These are phyloP conservation scores for Fraxinus floribunda DNA, from an alignment of 305 asterid species.

Conservation along the genomic window DNA sequence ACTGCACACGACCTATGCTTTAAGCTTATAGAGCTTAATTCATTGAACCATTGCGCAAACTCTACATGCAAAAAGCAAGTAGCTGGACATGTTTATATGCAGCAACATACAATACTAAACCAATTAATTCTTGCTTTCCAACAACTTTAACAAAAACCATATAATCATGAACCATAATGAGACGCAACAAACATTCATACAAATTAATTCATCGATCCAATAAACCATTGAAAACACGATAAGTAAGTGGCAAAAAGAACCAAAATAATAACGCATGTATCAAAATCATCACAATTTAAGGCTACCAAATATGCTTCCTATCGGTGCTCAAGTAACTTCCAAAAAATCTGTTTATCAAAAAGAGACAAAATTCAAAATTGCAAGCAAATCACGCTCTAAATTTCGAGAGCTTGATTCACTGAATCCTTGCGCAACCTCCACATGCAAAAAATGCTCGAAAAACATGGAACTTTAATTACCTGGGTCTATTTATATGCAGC, in stretches of 20 bases:
- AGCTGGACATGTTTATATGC: not conserved
- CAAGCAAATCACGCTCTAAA: not conserved
- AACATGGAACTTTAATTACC: conserved; percentile 8
- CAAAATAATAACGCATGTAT: not conserved
- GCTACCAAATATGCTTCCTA: not conserved
- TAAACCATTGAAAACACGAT: not conserved
- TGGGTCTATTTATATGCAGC: not conserved
- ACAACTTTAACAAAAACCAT: conserved; percentile 10
- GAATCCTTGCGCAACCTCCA: not conserved
- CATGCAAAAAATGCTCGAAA: not conserved
- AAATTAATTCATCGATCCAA: not conserved
- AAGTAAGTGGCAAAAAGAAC: not conserved
- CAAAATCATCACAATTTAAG: not conserved
- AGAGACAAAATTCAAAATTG: conserved; percentile 6
- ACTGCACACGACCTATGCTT: not conserved
- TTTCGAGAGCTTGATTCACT: not conserved
- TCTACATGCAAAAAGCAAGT: not conserved
- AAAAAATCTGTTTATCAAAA: conserved; percentile 4
- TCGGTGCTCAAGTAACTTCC: not conserved
- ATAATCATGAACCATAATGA: not conserved
- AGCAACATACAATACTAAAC: not conserved
- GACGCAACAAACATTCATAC: not conserved
- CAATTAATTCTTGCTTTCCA: conserved; percentile 3
- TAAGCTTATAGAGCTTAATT: not conserved
- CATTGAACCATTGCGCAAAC: not conserved